phyloP scores from a whole-genome alignment of 2,329 filamentous ascomycete species.

The Leptographium galeiforme region DNA sequence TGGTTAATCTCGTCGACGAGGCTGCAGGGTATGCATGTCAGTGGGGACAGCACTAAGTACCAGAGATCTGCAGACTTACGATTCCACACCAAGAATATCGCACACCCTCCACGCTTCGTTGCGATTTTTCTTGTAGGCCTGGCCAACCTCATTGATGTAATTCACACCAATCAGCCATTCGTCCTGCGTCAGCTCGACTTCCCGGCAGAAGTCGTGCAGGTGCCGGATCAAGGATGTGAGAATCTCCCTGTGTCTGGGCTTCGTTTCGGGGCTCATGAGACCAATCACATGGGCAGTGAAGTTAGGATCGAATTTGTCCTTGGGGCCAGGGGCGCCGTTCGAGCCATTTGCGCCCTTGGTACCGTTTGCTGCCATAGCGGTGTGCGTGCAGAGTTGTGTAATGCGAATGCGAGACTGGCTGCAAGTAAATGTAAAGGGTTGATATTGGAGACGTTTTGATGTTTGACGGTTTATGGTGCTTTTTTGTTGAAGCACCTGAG shows the following conservation, averaged over 20 bases:
- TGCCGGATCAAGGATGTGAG: conserved; percentile 57
- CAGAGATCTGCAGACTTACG: conserved; percentile 20
- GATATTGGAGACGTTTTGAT: too few relatives aligned
- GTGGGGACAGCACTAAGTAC: background rate
- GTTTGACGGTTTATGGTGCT: background rate
- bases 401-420: background rate
- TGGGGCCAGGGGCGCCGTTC: background rate
- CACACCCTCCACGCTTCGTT: conserved; percentile 64
- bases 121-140: conserved; percentile 53
- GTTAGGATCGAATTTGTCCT: conserved; percentile 51
- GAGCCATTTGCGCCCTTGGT: background rate
- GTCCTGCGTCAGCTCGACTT: conserved; percentile 65
- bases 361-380: background rate
- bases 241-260: conserved; percentile 54
- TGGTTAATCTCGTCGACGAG: conserved; percentile 74
- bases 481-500: background rate
- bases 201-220: conserved; percentile 69
- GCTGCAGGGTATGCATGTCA: conserved; percentile 14
- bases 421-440: too few relatives aligned
- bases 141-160: conserved; percentile 53
- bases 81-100: conserved; percentile 64
- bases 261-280: conserved; percentile 58
- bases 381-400: background rate
- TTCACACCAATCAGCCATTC: conserved; percentile 58
- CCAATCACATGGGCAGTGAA: conserved; percentile 65